Conservation (phyloP, 768 basidiomycete genomes). For the Cystobasidium onofrii region DNA sequence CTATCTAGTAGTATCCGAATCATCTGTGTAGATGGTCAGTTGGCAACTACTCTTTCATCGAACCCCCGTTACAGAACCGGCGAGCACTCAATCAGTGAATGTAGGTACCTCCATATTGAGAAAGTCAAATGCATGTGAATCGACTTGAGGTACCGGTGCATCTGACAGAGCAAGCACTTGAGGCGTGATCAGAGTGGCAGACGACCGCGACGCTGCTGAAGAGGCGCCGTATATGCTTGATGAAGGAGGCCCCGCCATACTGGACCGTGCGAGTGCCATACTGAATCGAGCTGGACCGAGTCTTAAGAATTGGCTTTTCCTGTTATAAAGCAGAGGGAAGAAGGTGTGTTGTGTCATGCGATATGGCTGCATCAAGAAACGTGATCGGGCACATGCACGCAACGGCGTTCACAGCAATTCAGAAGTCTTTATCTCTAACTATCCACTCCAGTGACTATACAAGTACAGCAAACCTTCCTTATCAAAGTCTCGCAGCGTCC, state of each 20-base stretch:
- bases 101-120: slow-evolving; percentile 35
- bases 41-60: too few species aligned
- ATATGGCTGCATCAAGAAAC: too few species aligned
- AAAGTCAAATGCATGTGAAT: slow-evolving; percentile 34
- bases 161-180: slow-evolving; percentile 25
- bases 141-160: slow-evolving; percentile 25
- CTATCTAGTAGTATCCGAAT: slow-evolving; percentile 24
- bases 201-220: slow-evolving; percentile 26
- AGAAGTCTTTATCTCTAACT: too few species aligned
- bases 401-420: too few species aligned
- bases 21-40: background rate
- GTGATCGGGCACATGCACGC: too few species aligned
- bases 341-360: background rate
- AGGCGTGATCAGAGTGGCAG: slow-evolving; percentile 32
- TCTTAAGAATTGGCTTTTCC: too few species aligned
- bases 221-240: slow-evolving; percentile 7
- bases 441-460: too few species aligned
- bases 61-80: too few species aligned
- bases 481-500: too few species aligned
- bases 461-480: too few species aligned
- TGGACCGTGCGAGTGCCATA: background rate
- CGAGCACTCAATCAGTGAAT: background rate
- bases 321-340: background rate
- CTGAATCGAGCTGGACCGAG: background rate
- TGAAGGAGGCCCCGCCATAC: background rate